Base-by-base conservation (phyloP, 1,139 yeast genomes). In the Saccharomyces hybrid region DNA sequence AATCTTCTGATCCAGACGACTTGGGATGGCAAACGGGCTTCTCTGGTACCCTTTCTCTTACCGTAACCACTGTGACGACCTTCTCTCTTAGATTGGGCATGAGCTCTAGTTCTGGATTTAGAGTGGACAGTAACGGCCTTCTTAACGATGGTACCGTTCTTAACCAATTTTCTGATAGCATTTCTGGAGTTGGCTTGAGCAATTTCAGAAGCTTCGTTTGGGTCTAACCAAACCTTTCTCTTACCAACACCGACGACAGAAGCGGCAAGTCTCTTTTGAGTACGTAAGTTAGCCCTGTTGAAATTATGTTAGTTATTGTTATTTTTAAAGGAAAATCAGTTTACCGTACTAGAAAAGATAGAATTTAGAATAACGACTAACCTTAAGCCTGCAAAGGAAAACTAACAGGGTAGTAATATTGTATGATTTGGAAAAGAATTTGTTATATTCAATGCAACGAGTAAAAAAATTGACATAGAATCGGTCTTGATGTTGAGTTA, bases 1-100 rank as follows among this genome's bases (percentile, higher is more conserved):
- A 89, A 88, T 85, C 98, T 93, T 87, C 99, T 91, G 93, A 93
- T 91, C 99, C 99, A 93, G 76, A 93, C 82, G 71, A 90, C 96
- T 80, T 89, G 95, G 71, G 96, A 80, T 75, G 98, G 95, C 95
- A 93, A 88, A 84, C 99, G 91, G 70, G 99, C 99, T 78, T 93
- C 96, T 76, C 87, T 90, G 81, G 99, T 93, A 93, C 99, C 99
- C 88, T 93, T 93, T 85, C 99, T 90, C 89, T 93, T 93, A 93
- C 99, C 99, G 90, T 84, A 88, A 84, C 99, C 99, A 80, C 88
- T 86, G 90, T 93, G 99, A 84, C 99, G 95, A 81, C 99, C 99
- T 74, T 84, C 85, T 79, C 91, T 85, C 85, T 90, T 91, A 75
- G 98, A 90, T 81, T 88, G 96, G 73, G 90, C 90, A 77, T 88